Base-by-base conservation (phyloP, 768 basidiomycete genomes). In the Polyporus arcularius region DNA sequence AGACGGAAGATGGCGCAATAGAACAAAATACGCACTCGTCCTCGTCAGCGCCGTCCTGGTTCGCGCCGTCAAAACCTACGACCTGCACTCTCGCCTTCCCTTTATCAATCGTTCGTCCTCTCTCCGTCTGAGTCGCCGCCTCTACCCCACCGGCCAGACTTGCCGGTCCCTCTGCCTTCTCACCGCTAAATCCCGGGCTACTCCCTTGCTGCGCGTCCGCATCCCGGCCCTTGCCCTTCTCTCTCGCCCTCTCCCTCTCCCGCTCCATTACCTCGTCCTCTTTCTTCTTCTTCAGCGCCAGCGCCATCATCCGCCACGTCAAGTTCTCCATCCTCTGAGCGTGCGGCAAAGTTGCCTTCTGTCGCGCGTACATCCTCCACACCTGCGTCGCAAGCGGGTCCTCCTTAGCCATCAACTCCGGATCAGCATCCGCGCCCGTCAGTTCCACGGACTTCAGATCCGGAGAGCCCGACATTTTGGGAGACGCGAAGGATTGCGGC, bases 241-340 rank as follows among this genome's bases (percentile, higher is more conserved):
- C 67, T 55, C 67, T 70, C 30, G 62, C 57, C 60, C 65, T 65
- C 63, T 64, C 64, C 66, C 69, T 65, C 63, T 64, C 64, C 66
- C 69, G 62, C 50, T 53, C 58, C 75, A 61, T 84, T 79, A 58
- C 70, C 57, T 89, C 87, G 21, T 89, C 87, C 46, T 90, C 89
- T 75, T 87, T 87, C 78, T 89, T 88, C 82, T 91, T 96, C 80
- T 90, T 89, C 57, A 99, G 77, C 12, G 92, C 93, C 71, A 99
- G 78, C 28, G 95, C 90, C 96, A 98, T 98, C 94, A 98, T 92
- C 60, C 97, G 79, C 96, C 96, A 98, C 0, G 96, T 97, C 56
- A 98, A 74, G 71, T 98, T 98, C 78, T 98, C 97, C 93, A 99
- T 95, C 70, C 96, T 79, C 75, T 95, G 92, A 0, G 91, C 93